Base-by-base conservation (phyloP, 2,329 filamentous ascomycete genomes). In the Penicillium hesseltinei region DNA sequence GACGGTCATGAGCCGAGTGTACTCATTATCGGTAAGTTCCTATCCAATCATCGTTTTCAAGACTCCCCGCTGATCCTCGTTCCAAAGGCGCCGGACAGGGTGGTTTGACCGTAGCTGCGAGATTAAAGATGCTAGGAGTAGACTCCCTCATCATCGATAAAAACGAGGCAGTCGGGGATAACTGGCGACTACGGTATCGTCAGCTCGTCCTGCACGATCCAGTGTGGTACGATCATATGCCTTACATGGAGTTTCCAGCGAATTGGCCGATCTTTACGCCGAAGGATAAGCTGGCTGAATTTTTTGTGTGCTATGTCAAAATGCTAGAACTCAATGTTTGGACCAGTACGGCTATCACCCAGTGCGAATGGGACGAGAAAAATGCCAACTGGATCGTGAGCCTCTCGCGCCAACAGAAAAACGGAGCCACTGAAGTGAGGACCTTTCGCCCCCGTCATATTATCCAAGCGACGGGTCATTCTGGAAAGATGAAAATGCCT, bases 181-280 rank as follows among this genome's bases (percentile, higher is more conserved):
- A 84, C 67, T 88, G 86, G 86, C 78, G 85, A 0, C 82, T 89
- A 2, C 86, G 77, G 69, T 78, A 42, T 23, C 39, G 39, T 17
- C 39, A 42, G 39, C 39, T 42, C 7, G 39, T 42, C 19, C 39
- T 42, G 8, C 39, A 42, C 21, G 39, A 42, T 23, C 39, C 39
- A 4, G 39, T 42, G 6, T 42, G 39, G 39, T 42, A 75, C 55
- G 73, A 75, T 50, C 76, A 79, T 65, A 74, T 88, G 75, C 84
- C 87, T 0, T 90, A 88, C 68, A 64, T 90, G 5, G 74, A 75
- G 0, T 90, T 89, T 66, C 87, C 87, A 0, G 68, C 79, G 0
- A 80, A 80, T 51, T 90, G 87, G 87, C 87, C 87, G 5, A 75
- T 88, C n/a, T 90, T 88, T 69, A 88, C 86, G 0, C 86, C 87